Conservation (phyloP, 306 rosid species). For the Erythrophleum fordii region DNA sequence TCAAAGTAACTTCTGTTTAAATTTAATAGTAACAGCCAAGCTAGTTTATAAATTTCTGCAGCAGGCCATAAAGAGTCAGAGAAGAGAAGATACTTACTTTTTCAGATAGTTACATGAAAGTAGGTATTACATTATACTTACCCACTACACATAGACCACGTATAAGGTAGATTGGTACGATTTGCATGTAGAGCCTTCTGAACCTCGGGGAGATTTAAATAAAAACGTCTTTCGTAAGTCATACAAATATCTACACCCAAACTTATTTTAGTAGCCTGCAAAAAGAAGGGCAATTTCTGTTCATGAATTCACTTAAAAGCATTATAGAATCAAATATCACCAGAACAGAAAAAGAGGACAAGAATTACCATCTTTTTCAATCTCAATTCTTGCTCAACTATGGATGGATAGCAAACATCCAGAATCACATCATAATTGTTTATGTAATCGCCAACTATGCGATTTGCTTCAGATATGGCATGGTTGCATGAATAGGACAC, state of each 20-base stretch:
- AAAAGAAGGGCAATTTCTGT: neutral
- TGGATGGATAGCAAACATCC: conserved; percentile 88
- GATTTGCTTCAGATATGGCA: conserved; percentile 55
- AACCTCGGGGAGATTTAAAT: conserved; percentile 86
- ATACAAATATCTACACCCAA: conserved; percentile 86
- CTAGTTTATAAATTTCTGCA: too few species aligned
- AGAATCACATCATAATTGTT: conserved; percentile 80
- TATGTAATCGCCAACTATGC: conserved; percentile 62
- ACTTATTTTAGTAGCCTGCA: conserved; percentile 84
- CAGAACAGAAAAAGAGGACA: neutral
- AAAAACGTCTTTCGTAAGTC: conserved; percentile 58
- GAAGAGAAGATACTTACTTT: neutral
- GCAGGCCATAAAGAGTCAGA: neutral
- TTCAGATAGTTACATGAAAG: neutral
- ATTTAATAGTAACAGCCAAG: too few species aligned
- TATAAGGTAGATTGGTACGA: conserved; percentile 75
- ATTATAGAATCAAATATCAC: neutral
- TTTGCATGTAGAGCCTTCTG: conserved; percentile 95
- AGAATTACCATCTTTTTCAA: conserved; percentile 61
- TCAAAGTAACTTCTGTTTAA: too few species aligned
- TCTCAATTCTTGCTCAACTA: conserved; percentile 81
- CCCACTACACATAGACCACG: conserved; percentile 84
- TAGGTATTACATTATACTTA: conserved; percentile 39
- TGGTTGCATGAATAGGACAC: conserved; percentile 55
- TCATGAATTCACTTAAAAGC: neutral